These are phyloP conservation scores for Sphaerulina populicola DNA, from an alignment of 2,329 filamentous ascomycete species.

Conservation along the genomic window DNA sequence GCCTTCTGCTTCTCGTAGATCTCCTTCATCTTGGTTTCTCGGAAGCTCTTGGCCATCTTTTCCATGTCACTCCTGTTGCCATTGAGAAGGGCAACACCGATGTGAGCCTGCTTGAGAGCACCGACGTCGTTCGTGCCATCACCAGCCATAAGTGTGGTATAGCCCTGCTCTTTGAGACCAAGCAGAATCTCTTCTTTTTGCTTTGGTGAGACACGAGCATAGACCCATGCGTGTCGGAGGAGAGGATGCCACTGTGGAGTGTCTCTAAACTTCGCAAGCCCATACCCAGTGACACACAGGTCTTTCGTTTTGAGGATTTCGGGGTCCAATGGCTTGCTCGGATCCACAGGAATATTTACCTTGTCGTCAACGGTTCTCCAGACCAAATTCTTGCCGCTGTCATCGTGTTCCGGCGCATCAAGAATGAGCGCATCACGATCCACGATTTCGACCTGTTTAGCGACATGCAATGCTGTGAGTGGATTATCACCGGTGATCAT, in stretches of 20 bases:
- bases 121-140: slow-evolving; percentile 98
- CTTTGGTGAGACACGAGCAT: slow-evolving; percentile 94
- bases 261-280: slow-evolving; percentile 77
- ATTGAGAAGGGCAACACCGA: slow-evolving; percentile 92
- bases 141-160: slow-evolving; percentile 97
- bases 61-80: slow-evolving; percentile 84
- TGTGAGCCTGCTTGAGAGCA: slow-evolving; percentile 93
- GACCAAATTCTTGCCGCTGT: slow-evolving; percentile 68
- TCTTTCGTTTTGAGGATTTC: slow-evolving; percentile 80
- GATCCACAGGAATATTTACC: slow-evolving; percentile 75
- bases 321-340: slow-evolving; percentile 67
- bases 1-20: slow-evolving; percentile 92
- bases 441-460: slow-evolving; percentile 91
- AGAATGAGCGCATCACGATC: slow-evolving; percentile 91
- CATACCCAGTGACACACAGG: slow-evolving; percentile 91
- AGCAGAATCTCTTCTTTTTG: slow-evolving; percentile 99
- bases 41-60: slow-evolving; percentile 84
- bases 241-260: slow-evolving; percentile 68
- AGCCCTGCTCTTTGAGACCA: slow-evolving; percentile 89
- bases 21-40: slow-evolving; percentile 96
- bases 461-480: slow-evolving; percentile 90
- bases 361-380: slow-evolving; percentile 96
- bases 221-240: slow-evolving; percentile 89
- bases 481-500: slow-evolving; percentile 99
- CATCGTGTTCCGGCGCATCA: slow-evolving; percentile 86